phyloP scores from a whole-genome alignment of 352 stramenopile species.

The Pythium brachiatum region DNA sequence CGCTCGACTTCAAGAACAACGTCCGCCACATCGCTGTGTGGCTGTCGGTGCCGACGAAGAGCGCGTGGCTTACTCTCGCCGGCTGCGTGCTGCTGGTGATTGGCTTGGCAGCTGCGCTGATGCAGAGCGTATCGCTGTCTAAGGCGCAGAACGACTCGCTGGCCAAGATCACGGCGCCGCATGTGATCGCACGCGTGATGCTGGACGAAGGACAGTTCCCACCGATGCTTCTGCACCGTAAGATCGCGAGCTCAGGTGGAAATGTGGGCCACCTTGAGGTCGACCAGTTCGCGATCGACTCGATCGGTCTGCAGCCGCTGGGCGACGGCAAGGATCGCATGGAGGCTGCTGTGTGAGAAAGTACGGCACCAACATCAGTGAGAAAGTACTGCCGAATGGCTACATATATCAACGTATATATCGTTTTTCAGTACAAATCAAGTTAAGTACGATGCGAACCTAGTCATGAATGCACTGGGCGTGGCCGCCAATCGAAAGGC shows the following conservation, averaged over 20 bases:
- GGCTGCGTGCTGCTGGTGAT: background rate
- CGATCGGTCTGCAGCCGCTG: background rate
- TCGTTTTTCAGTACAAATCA: background rate
- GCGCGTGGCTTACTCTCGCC: background rate
- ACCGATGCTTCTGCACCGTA: background rate
- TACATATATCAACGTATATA: too few species aligned
- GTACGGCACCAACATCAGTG: too few species aligned
- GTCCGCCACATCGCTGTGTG: background rate
- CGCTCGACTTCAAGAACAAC: background rate
- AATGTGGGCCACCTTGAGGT: background rate
- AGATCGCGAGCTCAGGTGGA: background rate
- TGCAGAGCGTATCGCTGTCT: background rate
- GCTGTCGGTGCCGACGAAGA: background rate
- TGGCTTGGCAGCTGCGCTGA: background rate
- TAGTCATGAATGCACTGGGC: background rate
- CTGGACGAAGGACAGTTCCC: constrained; percentile 1
- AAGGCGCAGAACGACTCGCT: background rate
- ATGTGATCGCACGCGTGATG: constrained; percentile 2
- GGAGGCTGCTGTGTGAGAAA: too few species aligned
- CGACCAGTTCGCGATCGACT: background rate
- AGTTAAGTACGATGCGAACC: background rate
- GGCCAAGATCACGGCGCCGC: background rate
- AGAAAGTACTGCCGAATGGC: too few species aligned
- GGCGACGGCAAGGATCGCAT: too few species aligned
- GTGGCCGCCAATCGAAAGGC: constrained; percentile 1